A percentile compares a stretch with the other conserved stretches of the same genome.
These are phyloP conservation scores for Talaromyces sp. DNA, from an alignment of 2,329 filamentous ascomycete genomes.

Conservation along the genomic window DNA sequence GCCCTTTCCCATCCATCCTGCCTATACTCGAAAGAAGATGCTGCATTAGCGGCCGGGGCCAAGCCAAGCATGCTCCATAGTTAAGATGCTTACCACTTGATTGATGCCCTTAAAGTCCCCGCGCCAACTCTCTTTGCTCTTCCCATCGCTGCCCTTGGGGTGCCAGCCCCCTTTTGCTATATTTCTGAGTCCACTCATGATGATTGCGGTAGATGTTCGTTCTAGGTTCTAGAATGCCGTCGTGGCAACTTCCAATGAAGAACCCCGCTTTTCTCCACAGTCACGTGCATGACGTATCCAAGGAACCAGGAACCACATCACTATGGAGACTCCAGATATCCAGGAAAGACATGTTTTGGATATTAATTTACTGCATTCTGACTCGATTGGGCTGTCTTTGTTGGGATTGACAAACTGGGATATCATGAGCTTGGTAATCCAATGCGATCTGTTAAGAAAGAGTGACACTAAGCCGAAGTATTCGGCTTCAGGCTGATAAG, in stretches of 20 bases:
- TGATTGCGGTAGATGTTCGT: constrained; percentile 8
- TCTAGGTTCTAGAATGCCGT: not conserved
- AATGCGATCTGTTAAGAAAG: too few species aligned
- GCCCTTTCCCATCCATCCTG: constrained; percentile 62
- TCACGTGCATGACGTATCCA: constrained; percentile 9
- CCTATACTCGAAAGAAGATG: constrained; percentile 40
- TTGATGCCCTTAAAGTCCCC: constrained; percentile 61
- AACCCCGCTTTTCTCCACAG: constrained; percentile 14
- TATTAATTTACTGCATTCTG: too few species aligned
- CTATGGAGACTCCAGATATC: too few species aligned
- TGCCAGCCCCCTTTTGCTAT: constrained; percentile 58
- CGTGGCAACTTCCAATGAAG: not conserved
- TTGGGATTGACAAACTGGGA: too few species aligned
- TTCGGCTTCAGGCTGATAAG: too few species aligned
- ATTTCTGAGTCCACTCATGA: constrained; percentile 53
- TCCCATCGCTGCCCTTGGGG: constrained; percentile 56
- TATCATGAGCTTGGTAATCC: too few species aligned
- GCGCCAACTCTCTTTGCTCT: constrained; percentile 54
- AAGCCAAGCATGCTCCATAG: constrained; percentile 1
- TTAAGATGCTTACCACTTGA: constrained; percentile 52
- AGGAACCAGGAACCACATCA: too few species aligned
- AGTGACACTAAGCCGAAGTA: too few species aligned
- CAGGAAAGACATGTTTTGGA: too few species aligned
- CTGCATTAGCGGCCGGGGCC: constrained; percentile 17
- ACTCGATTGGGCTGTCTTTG: too few species aligned